Base-by-base conservation (phyloP, 495 filamentous ascomycete genomes). In the Penicillium arizonense region DNA sequence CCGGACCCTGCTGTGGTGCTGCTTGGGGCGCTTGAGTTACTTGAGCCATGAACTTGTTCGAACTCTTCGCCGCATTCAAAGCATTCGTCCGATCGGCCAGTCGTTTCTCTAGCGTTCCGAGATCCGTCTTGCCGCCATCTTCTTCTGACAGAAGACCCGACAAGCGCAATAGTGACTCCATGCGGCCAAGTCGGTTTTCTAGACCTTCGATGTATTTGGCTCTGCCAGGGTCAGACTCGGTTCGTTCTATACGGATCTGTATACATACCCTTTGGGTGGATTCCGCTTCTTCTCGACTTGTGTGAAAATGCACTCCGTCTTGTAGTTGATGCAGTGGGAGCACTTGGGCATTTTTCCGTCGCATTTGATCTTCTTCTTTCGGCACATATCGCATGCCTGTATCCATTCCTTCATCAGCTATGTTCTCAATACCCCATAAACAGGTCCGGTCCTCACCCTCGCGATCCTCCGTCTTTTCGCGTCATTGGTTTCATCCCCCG, bases 281-380 rank as follows among this genome's bases (percentile, higher is more conserved):
- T 89, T 93, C 52, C 94, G 82, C 79, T 97, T 97, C 84, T 98
- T 98, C 76, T 98, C 94, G 20, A 97, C 91, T 62, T 96, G 90
- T 5, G 94, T 97, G 64, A 96, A 98, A 48, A 97, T 82, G 64
- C 94, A 98, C 60, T 97, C 92, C 8, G 91, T 96, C 78, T 96
- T 97, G 78, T 97, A 97, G 70, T 98, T 97, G 65, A 87, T 87
- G 67, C 94, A 98, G 71, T 98, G 95, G 13, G 90, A 91, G 71
- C 94, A 98, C 51, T 90, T 84, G 35, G 95, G 94, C 69, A 94
- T 84, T 72, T 95, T 96, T 45, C 94, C 94, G 65, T 98, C 95
- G 71, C 94, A 98, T 73, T 97, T 97, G 65, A 98, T 97, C 81
- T 98, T 98, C 79, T 97, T 98, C 75, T 96, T 97, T 56, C 94